phyloP scores from a whole-genome alignment of 2,329 filamentous ascomycete species.

The Zymoseptoria ardabiliae region DNA sequence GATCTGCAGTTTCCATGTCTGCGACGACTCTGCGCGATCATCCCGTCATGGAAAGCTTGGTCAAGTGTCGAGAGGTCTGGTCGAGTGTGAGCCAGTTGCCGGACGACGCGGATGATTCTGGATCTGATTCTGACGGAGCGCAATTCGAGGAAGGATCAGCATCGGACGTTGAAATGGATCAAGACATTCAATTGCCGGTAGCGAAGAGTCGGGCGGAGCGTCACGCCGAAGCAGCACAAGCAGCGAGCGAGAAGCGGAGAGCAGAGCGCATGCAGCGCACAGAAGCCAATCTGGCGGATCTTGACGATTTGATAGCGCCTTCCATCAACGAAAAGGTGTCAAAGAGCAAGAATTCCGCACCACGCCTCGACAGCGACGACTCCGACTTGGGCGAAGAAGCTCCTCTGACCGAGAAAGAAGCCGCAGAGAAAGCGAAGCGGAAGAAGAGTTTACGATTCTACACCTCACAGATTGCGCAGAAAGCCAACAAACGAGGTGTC shows the following conservation, averaged over 20 bases:
- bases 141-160: constrained; percentile 6
- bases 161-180: constrained; percentile 30
- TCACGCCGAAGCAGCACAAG: constrained; percentile 47
- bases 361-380: constrained; percentile 49
- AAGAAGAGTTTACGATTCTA: constrained; percentile 96
- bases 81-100: constrained; percentile 59
- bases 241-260: constrained; percentile 46
- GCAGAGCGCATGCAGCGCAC: constrained; percentile 48
- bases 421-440: constrained; percentile 77
- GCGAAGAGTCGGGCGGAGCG: constrained; percentile 42
- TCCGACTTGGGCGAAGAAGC: constrained; percentile 95
- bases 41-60: constrained; percentile 76
- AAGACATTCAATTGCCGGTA: constrained; percentile 36
- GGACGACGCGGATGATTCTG: constrained; percentile 7
- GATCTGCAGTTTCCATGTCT: constrained; percentile 52
- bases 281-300: constrained; percentile 65
- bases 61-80: constrained; percentile 78
- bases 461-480: constrained; percentile 94
- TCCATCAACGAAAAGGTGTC: constrained; percentile 11
- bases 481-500: constrained; percentile 73
- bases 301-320: constrained; percentile 55
- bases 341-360: constrained; percentile 6
- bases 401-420: constrained; percentile 65
- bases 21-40: constrained; percentile 81
- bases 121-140: constrained; percentile 6